Base-by-base conservation (phyloP, 495 filamentous ascomycete species). In the Achaetomiella virescens region DNA sequence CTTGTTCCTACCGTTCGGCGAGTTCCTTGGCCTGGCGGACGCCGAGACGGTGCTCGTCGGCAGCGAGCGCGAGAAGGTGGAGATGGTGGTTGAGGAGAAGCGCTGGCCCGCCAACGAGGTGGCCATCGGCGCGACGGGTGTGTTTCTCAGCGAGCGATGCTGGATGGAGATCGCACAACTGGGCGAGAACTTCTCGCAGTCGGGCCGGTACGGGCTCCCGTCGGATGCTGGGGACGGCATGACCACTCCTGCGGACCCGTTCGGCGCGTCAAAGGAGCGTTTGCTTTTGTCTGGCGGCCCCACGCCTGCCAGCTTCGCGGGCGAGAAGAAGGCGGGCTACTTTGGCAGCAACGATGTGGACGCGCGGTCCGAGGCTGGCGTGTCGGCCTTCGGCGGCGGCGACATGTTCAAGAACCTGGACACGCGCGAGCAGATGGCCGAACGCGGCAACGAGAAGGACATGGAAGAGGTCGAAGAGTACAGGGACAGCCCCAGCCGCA, bases 391-490 rank as follows among this genome's bases (percentile, higher is more conserved):
- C 60, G 86, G 89, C 53, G 86, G 83, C 46, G 92, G 93, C 15
- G 91, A 98, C 66, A 96, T 98, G 92, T 98, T 98, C 81, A 87
- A 86, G 58, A 95, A 96, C 58, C 77, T 97, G n/a, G 91, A 97
- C 58, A 96, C 89, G 3, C 81, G 87, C 50, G 85, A 95, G 68
- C 87, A 93, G 69, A 90, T 97, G 88, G 88, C 91, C 3, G 91
- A 97, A 67, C 95, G 96, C 49, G 90, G 88, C 58, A 92, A 95
- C 61, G 88, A 95, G 53, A 89, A 90, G 68, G 84, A 89, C 24
- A 84, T 97, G 77, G 81, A 87, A 44, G 91, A 96, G 72, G 88
- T 97, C 6, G 95, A 97, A 54, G 87, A 89, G 57, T 77, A 85
- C 49, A 78, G 78, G 18, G 83, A 88, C 52, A 90, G 88, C 42